Base-by-base conservation (phyloP, 768 basidiomycete genomes). In the Cystofilobasidium bisporidii region DNA sequence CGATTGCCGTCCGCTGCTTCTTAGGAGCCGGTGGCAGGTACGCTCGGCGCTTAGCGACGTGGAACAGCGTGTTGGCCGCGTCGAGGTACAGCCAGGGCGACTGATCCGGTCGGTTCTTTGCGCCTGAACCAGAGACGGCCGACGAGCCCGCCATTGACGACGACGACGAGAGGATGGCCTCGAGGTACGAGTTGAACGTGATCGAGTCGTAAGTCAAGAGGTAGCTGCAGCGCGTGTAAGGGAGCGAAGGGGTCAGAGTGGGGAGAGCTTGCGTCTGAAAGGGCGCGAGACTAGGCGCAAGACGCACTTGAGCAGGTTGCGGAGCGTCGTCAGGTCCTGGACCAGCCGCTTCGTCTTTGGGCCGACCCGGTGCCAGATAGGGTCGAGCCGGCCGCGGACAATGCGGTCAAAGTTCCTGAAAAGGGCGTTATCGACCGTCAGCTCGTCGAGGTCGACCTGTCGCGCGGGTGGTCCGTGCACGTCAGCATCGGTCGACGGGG, bases 301-400 rank as follows among this genome's bases (percentile, higher is more conserved):
- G 36, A 71, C 87, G 69, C 72, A 91, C 89, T 81, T 81, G 50
- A 97, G 83, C 6, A 98, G 82, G 55, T 86, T 85, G 0, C 96
- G 82, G 0, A 99, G 81, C 1, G 86, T 87, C 0, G 87, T 85
- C 22, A 99, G 83, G 75, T 98, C 94, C 61, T 81, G 83, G 12
- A 97, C 91, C 15, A 98, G 83, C 69, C 92, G 89, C 72, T 89
- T 91, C 6, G 93, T 98, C 69, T 84, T 87, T 0, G 89, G 86
- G 0, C 91, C 91, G 32, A 94, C 93, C 78, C 91, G 90, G 77
- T 98, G 92, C 94, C 96, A 98, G 10, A 96, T 87, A 0, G 91
- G 82, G 76, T 96, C 91, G 11, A 98, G 83, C 73, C 93, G 91
- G 38, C 84, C 83, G 3, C 93, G 84, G 2, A 97, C 91, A 60